A percentile compares a stretch with the other conserved stretches of the same genome.
phyloP scores from a whole-genome alignment of 1,284 basidiomycete species.

The Apiotrichum montevideense region DNA sequence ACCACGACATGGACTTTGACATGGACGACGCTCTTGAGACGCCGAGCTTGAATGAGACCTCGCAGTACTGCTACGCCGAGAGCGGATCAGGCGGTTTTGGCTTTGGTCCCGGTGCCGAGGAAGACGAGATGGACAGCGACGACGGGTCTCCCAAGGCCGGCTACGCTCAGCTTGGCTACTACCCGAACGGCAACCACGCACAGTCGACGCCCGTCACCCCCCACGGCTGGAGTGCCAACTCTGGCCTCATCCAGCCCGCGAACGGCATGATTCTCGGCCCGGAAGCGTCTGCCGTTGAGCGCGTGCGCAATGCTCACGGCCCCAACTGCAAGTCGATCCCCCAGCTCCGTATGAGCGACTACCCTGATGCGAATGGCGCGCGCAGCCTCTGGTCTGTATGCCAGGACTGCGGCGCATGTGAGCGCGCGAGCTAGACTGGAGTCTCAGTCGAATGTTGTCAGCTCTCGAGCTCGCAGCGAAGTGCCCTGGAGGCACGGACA shows the following conservation, averaged over 20 bases:
- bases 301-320: constrained; percentile 39
- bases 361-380: constrained; percentile 40
- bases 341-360: constrained; percentile 37
- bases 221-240: constrained; percentile 17
- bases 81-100: constrained; percentile 39
- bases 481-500: constrained; percentile 3
- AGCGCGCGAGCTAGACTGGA: constrained; percentile 18
- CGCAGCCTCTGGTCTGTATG: constrained; percentile 43
- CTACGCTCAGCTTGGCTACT: constrained; percentile 10
- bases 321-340: constrained; percentile 44
- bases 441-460: neutral
- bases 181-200: constrained; percentile 4
- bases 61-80: constrained; percentile 22
- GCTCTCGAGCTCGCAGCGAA: neutral
- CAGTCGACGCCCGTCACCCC: constrained; percentile 19
- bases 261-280: constrained; percentile 17
- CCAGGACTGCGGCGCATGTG: constrained; percentile 40
- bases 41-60: neutral
- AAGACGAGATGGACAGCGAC: constrained; percentile 35
- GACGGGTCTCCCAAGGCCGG: constrained; percentile 1
- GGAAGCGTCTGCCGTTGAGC: constrained; percentile 30
- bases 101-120: constrained; percentile 43
- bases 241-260: constrained; percentile 38
- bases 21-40: constrained; percentile 15
- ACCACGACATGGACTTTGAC: constrained; percentile 34